Evolutionary conservation across 2,329 filamentous ascomycete genomes (phyloP).

Genomic region (Aureobasidium sp.): DNA sequence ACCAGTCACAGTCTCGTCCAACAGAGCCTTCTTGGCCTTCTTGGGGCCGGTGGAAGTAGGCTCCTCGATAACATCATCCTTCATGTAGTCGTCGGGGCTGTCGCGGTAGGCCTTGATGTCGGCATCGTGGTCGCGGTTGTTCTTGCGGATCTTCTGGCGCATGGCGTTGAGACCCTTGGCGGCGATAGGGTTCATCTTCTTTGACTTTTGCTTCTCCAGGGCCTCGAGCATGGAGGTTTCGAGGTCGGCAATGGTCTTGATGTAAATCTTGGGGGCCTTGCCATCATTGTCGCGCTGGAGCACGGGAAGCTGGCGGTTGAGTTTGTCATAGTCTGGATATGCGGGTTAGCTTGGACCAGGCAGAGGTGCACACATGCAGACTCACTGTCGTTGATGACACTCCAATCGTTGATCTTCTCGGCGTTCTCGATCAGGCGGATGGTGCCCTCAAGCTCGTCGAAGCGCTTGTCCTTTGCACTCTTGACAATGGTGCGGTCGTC

Average conservation of each 20-base stretch:
- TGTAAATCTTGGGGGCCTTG: slow-evolving; percentile 81
- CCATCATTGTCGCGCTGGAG: slow-evolving; percentile 54
- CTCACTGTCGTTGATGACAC: slow-evolving; percentile 54
- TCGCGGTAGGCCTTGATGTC: slow-evolving; percentile 83
- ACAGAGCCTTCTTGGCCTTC: slow-evolving; percentile 39
- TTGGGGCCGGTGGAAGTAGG: slow-evolving; percentile 48
- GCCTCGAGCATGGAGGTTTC: slow-evolving; percentile 94
- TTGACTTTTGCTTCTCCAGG: slow-evolving; percentile 89
- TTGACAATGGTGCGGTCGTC: slow-evolving; percentile 82
- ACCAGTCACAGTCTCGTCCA: slow-evolving; percentile 44
- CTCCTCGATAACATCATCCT: slow-evolving; percentile 71
- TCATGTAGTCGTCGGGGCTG: slow-evolving; percentile 82
- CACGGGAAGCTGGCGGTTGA: slow-evolving; percentile 45
- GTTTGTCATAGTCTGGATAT: slow-evolving; percentile 49
- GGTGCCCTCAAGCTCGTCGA: slow-evolving; percentile 85
- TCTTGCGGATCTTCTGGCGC: slow-evolving; percentile 98
- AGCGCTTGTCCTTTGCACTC: slow-evolving; percentile 95
- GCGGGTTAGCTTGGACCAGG: not conserved
- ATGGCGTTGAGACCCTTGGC: slow-evolving; percentile 91
- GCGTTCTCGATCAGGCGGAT: slow-evolving; percentile 93
- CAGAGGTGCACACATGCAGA: not conserved
- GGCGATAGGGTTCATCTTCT: slow-evolving; percentile 98
- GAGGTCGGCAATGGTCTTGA: slow-evolving; percentile 86
- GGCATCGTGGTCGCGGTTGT: slow-evolving; percentile 86
- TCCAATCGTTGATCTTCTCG: slow-evolving; percentile 97